Evolutionary conservation across 75 land plant genomes (phyloP).

Genomic region (Pseudotsuga menziesii): DNA sequence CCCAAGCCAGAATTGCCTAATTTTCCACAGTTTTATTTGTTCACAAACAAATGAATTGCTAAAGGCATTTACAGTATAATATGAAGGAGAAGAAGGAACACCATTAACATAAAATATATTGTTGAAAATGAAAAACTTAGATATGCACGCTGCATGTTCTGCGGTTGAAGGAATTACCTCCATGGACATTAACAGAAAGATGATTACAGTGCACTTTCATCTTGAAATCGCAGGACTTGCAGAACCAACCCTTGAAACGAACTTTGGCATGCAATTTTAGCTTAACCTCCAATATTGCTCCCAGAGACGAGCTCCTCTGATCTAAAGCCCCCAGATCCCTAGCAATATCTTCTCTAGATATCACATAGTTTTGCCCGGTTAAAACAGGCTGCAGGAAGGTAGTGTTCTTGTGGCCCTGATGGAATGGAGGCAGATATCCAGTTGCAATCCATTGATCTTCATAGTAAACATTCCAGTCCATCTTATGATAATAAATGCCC

Average conservation of each 20-base stretch:
- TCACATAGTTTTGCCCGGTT: not conserved
- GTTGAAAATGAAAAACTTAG: no score
- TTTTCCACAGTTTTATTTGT: no score
- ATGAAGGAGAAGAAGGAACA: no score
- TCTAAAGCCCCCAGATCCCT: no score
- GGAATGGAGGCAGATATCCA: constrained; percentile 27
- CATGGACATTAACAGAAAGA: no score
- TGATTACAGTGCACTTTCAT: constrained; percentile 49
- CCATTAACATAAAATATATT: no score
- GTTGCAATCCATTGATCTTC: constrained; percentile 36
- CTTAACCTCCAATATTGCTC: constrained; percentile 16
- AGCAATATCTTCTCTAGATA: no score
- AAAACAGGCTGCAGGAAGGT: constrained; percentile 14
- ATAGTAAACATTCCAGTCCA: constrained; percentile 36
- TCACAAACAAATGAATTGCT: no score
- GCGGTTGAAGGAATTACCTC: no score
- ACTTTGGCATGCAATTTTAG: constrained; percentile 36
- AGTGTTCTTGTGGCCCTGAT: constrained; percentile 65
- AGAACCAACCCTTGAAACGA: constrained; percentile 49
- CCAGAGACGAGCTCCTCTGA: not conserved
- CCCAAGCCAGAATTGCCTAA: no score
- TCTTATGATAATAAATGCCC: constrained; percentile 52
- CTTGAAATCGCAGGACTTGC: constrained; percentile 37
- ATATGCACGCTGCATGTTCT: no score
- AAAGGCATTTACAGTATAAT: no score